Conservation (phyloP, 2,329 filamentous ascomycete genomes). For the Aspergillus costaricaensis region DNA sequence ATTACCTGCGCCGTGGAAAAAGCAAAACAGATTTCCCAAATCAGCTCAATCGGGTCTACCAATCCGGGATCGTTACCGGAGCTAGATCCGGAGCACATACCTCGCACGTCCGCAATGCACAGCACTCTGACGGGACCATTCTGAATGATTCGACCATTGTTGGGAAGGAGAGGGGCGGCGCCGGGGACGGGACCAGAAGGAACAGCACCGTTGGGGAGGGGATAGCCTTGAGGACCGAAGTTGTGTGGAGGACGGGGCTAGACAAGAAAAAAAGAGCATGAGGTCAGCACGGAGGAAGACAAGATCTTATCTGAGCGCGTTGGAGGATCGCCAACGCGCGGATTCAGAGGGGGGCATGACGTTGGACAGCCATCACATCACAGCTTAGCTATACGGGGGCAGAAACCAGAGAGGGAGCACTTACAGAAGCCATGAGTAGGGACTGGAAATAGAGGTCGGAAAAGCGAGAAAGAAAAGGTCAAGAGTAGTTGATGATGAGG, state of each 20-base stretch:
- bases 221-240: slow-evolving; percentile 47
- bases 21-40: slow-evolving; percentile 19
- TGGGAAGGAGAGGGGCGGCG: slow-evolving; percentile 51
- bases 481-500: slow-evolving; percentile 10
- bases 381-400: slow-evolving; percentile 9
- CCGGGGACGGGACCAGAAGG: slow-evolving; percentile 45
- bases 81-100: slow-evolving; percentile 30
- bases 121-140: slow-evolving; percentile 50
- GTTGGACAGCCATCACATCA: slow-evolving; percentile 23
- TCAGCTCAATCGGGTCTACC: slow-evolving; percentile 21
- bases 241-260: slow-evolving; percentile 48
- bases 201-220: slow-evolving; percentile 49
- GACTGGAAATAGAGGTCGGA: background rate
- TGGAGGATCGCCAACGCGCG: slow-evolving; percentile 13
- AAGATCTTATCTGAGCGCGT: slow-evolving; percentile 10
- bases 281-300: slow-evolving; percentile 24
- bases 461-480: slow-evolving; percentile 10
- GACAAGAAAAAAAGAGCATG: slow-evolving; percentile 3
- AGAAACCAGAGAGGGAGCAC: slow-evolving; percentile 29
- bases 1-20: slow-evolving; percentile 66
- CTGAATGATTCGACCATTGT: slow-evolving; percentile 54
- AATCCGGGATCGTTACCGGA: background rate
- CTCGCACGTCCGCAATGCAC: slow-evolving; percentile 55
- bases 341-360: slow-evolving; percentile 16
- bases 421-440: slow-evolving; percentile 51